Evolutionary conservation across 345 rosid genomes (phyloP), one percentile per base, ranked within the genome.

Genomic region (Syzygium oleosum): DNA sequence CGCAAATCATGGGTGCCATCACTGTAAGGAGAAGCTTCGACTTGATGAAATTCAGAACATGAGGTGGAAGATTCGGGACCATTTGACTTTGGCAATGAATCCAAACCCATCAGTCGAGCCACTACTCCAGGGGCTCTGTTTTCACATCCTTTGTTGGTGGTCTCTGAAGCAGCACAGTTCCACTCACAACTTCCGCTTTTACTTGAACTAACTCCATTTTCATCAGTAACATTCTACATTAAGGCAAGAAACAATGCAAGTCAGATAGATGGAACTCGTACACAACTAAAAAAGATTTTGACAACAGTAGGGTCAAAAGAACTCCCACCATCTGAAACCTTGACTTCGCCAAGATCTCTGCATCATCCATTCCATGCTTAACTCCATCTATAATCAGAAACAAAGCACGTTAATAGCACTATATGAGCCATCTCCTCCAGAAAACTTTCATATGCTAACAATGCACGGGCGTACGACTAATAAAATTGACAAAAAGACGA

Each of bases 71-170:
- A 91, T 43, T 92, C 94, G 3, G 85, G 88, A 78, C 80, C 91
- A 86, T 90, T 92, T 84, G 94, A 91, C 25, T 88, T 90, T 2
- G 99, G 99, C 93, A 98, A 90, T 19, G 95, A 93, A 92, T 98
- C 96, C 91, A 96, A 91, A 87, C 99, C 99, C 99, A 97, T 97
- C 52, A 97, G 97, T 88, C 96, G 94, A 19, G 98, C 99, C 87
- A 98, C 98, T 53, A 96, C 97, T 84, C 98, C 96, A 5, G 99
- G 99, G 38, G 94, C 95, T 92, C 91, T 93, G 84, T 90, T 87
- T 85, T 93, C 96, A 65, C 77, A 91, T 46, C 93, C 95, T 88
- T 96, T 96, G 85, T 95, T 96, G 90, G 97, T 96, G 85, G 91
- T 90, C 84, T 91, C 90, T 23, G 99, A 96, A 51, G 97, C 93